These are phyloP conservation scores for Pseudovirgaria hyperparasitica DNA, from an alignment of 2,329 filamentous ascomycete genomes.

Conservation along the genomic window DNA sequence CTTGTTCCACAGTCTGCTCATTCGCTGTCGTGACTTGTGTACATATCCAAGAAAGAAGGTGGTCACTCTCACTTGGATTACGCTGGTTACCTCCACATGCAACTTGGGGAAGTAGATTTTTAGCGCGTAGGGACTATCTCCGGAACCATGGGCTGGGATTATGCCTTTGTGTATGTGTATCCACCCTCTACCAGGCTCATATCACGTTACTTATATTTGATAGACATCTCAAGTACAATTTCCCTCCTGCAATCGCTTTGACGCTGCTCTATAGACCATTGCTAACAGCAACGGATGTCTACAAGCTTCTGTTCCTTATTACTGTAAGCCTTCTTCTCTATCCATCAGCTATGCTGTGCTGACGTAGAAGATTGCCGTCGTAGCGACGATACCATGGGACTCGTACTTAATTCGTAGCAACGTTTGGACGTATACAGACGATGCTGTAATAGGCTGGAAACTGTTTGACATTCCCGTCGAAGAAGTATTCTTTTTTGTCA, in stretches of 20 bases:
- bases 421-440: slow-evolving; percentile 59
- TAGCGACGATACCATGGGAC: slow-evolving; percentile 63
- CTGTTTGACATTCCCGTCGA: slow-evolving; percentile 55
- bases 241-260: slow-evolving; percentile 48
- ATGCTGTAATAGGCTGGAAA: slow-evolving; percentile 50
- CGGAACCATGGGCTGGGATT: slow-evolving; percentile 44
- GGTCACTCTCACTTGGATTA: too few relatives aligned
- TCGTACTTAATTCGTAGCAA: slow-evolving; percentile 56
- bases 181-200: background rate
- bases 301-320: slow-evolving; percentile 49
- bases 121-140: slow-evolving; percentile 2
- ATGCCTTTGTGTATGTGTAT: slow-evolving; percentile 46
- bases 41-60: too few relatives aligned
- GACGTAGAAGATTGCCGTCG: slow-evolving; percentile 43
- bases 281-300: slow-evolving; percentile 47
- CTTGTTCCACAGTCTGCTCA: background rate
- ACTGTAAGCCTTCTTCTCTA: slow-evolving; percentile 19
- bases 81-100: too few relatives aligned
- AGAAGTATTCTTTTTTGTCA: slow-evolving; percentile 65
- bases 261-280: slow-evolving; percentile 49
- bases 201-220: slow-evolving; percentile 1
- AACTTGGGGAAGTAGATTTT: slow-evolving; percentile 6
- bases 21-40: too few relatives aligned
- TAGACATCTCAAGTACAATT: slow-evolving; percentile 55
- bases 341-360: slow-evolving; percentile 7